A percentile compares a stretch with the other conserved stretches of the same genome.
These are phyloP conservation scores for Begonia fuchsioides DNA, from an alignment of 306 rosid genomes.

Conservation along the genomic window DNA sequence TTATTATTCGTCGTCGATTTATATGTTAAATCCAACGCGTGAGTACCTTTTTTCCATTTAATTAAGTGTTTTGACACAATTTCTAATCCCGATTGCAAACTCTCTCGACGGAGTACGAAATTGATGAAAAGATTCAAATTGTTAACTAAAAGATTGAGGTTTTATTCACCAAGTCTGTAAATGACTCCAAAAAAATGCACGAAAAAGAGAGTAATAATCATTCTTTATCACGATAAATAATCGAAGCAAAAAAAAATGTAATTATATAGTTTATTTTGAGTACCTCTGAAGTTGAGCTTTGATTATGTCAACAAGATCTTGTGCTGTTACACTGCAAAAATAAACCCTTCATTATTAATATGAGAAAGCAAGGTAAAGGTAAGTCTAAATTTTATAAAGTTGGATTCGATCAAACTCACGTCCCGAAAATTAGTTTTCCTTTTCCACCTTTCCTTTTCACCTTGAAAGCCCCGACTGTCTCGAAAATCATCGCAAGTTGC, in stretches of 20 bases:
- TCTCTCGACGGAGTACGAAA: too few relatives aligned
- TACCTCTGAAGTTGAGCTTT: conserved; percentile 96
- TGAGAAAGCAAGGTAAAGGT: not conserved
- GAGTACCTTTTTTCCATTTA: too few relatives aligned
- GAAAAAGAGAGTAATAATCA: too few relatives aligned
- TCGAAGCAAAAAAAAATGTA: too few relatives aligned
- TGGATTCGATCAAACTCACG: conserved; percentile 22
- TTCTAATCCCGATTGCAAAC: too few relatives aligned
- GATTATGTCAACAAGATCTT: conserved; percentile 95
- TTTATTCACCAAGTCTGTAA: too few relatives aligned
- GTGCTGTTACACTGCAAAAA: conserved; percentile 74
- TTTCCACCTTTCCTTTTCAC: conserved; percentile 98
- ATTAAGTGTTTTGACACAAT: too few relatives aligned
- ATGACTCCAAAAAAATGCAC: too few relatives aligned
- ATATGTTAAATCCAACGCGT: too few relatives aligned
- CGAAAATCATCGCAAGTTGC: conserved; percentile 75
- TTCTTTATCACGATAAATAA: too few relatives aligned
- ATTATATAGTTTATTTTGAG: not conserved
- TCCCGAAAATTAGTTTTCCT: conserved; percentile 91
- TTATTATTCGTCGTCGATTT: not conserved
- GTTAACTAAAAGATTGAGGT: too few relatives aligned
- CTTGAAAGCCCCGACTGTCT: conserved; percentile 88
- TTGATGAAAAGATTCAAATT: too few relatives aligned
- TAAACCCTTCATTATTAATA: conserved; percentile 17
- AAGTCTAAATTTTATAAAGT: conserved; percentile 1